Base-by-base conservation (phyloP, 768 basidiomycete species). In the Hebeloma cylindrosporum region DNA sequence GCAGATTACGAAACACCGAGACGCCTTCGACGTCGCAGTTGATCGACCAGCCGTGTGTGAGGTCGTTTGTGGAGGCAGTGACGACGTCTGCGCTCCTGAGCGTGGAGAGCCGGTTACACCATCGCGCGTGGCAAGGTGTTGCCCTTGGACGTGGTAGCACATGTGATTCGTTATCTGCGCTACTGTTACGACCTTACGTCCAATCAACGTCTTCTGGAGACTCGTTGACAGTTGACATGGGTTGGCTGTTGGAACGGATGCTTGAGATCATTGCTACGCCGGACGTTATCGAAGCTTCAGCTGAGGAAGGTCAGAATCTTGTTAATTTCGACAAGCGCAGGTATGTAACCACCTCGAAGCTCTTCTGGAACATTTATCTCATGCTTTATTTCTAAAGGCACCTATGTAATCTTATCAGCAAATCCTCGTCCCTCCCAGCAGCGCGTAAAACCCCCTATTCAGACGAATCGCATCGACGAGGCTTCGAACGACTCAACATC, bases 281-380 rank as follows among this genome's bases (percentile, higher is more conserved):
- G 3, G 88, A 93, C 59, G 71, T 82, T 11, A 64, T 88, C 6
- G 77, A 80, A 35, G 72, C 79, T 11, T 58, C 71, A 1, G 60
- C 68, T n/a, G 73, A 75, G 26, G 79, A 80, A 49, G 72, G 72
- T 26, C 73, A 75, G 31, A 74, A 68, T 27, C 74, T 92, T 27
- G 75, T 93, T 33, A 92, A 90, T 57, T 80, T 90, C 53, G 84
- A 90, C 50, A 93, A 93, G 57, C 77, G 90, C 51, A 79, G 89
- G 88, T 88, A 55, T 44, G 31, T 28, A 26, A 34, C 43, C 50
- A 13, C 20, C 3, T 45, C 14, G 31, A 43, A 25, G 17, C 3
- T 32, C 20, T 10, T n/a, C 27, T 28, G 14, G 13, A 33, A 21
- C 3, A 23, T 28, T 20, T 33, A 30, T 41, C 62, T 51, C 61